Conservation (phyloP, 2,329 filamentous ascomycete species). For the Penicillium expansum region DNA sequence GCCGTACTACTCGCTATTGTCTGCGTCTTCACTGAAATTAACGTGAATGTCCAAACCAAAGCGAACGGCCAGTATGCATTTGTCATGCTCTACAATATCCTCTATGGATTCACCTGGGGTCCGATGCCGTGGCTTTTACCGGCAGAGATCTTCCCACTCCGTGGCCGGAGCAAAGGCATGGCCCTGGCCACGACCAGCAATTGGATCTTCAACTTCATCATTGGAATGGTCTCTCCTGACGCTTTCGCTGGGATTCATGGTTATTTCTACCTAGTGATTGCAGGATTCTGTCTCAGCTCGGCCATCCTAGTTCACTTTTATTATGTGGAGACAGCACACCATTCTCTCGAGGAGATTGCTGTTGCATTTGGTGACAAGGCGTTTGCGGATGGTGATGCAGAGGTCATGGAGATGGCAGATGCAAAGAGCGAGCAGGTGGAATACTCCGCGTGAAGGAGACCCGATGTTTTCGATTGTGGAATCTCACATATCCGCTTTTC, state of each 20-base stretch:
- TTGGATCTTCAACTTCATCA: slow-evolving; percentile 42
- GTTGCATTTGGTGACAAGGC: slow-evolving; percentile 43
- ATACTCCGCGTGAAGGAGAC: not conserved
- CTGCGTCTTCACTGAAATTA: slow-evolving; percentile 35
- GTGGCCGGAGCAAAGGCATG: slow-evolving; percentile 42
- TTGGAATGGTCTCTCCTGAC: slow-evolving; percentile 43
- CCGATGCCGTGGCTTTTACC: slow-evolving; percentile 42
- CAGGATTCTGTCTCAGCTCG: slow-evolving; percentile 42
- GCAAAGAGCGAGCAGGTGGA: slow-evolving; percentile 6
- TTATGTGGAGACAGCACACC: slow-evolving; percentile 43
- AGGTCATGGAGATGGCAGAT: slow-evolving; percentile 13
- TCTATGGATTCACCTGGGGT: slow-evolving; percentile 41
- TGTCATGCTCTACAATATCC: slow-evolving; percentile 40
- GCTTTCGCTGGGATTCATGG: slow-evolving; percentile 44
- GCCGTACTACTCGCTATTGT: too few species aligned
- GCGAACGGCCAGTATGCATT: slow-evolving; percentile 42
- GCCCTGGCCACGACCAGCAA: slow-evolving; percentile 45
- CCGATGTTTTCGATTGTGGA: not conserved
- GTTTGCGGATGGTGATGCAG: slow-evolving; percentile 28
- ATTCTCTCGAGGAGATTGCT: slow-evolving; percentile 37
- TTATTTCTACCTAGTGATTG: slow-evolving; percentile 46
- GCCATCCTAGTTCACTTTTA: slow-evolving; percentile 40
- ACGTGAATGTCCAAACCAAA: slow-evolving; percentile 25
- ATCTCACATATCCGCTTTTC: not conserved
- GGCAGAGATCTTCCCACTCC: slow-evolving; percentile 32